Base-by-base conservation (phyloP, 768 basidiomycete genomes). In the Suillus spraguei region DNA sequence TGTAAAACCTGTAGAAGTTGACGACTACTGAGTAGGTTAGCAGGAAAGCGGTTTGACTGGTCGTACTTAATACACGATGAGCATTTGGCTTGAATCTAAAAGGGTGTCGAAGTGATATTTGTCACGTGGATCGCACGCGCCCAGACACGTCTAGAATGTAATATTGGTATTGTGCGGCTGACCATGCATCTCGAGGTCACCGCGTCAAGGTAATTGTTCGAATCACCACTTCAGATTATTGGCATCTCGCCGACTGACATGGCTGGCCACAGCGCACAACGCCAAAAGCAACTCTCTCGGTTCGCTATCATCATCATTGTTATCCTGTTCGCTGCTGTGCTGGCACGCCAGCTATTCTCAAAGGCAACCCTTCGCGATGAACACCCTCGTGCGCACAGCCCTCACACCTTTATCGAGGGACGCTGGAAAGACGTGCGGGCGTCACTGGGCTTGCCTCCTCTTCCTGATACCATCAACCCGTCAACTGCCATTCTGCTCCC, bases 1-100 rank as follows among this genome's bases (percentile, higher is more conserved):
- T 24, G 77, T 84, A 55, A 81, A 81, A 66, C 86, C 87, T n/a
- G 71, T 78, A 13, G 82, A 76, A 47, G 69, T 77, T 41, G 76
- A 79, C 28, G 76, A 76, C 65, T 65, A 73, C 62, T 72, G 70
- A 76, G 32, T 61, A 28, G 61, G 14, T 20, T 28, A 50, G 49
- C 49, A 50, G 14, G 20, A 14, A 52, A 54, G 4, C 28, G 39
- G 55, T 56, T 38, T 24, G 55, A 38, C 14, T 39, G 22, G 22
- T 39, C 55, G 38, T 39, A 56, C 16, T 28, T 17, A 33, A 52
- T 52, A 52, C 17, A 50, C 24, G 28, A 38, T 55, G 24, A 60
- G 32, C 47, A 52, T 54, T 42, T 60, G 42, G 7, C 22, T 44
- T 32, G 59, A 16, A 32, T 17, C 16, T 10, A 4, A 11, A 49